Percentiles rank a stretch among this genome's conserved stretches.
phyloP scores from a whole-genome alignment of 768 basidiomycete species.

The Auricularia sp. region DNA sequence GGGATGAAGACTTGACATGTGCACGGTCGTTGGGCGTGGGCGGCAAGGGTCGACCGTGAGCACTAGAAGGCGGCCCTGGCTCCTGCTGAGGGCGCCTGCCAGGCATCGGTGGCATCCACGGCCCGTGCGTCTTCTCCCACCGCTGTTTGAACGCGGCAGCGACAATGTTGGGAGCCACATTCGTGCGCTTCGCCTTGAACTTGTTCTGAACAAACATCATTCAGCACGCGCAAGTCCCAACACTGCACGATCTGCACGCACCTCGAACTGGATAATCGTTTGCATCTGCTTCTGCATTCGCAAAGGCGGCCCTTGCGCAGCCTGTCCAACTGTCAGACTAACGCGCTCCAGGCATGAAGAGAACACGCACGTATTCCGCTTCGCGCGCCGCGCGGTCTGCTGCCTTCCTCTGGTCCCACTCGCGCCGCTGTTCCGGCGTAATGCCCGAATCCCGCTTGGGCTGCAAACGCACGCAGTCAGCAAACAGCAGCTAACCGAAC shows the following conservation, averaged over 20 bases:
- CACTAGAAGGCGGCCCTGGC: neutral
- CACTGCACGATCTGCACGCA: neutral
- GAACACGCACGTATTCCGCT: neutral
- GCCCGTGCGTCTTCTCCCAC: neutral
- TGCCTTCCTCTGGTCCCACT: neutral
- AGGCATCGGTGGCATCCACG: neutral
- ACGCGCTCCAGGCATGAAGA: neutral
- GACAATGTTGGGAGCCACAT: neutral
- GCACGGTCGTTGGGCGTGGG: too few species aligned
- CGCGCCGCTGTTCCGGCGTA: neutral
- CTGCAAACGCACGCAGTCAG: neutral
- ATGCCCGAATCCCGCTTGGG: neutral
- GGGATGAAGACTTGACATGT: too few species aligned
- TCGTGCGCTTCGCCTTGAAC: neutral
- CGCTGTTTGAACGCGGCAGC: neutral
- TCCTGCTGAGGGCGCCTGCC: neutral
- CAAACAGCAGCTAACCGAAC: neutral
- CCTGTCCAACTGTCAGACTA: neutral
- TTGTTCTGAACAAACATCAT: neutral
- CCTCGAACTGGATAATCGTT: neutral
- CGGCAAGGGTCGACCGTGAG: too few species aligned
- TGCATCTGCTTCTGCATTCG: neutral
- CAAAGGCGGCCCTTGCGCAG: neutral
- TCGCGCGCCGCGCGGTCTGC: neutral
- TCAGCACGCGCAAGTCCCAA: neutral